Conservation (phyloP, 805 yeast species). For the Vanderwaltozyma polyspora region DNA sequence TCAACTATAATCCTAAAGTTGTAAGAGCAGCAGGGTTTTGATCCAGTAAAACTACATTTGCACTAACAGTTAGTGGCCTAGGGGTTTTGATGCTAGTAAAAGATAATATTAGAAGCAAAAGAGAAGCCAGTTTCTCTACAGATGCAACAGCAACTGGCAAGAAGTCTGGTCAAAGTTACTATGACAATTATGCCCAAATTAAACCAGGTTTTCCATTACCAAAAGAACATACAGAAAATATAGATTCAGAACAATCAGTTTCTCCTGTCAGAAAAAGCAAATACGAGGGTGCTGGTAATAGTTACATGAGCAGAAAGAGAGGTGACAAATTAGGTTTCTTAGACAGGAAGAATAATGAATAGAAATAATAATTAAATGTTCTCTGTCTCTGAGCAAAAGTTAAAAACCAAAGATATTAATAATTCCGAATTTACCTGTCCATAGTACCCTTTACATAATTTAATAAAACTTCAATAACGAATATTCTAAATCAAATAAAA, state of each 20-base stretch:
- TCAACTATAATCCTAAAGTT: too few species aligned
- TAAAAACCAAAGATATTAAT: too few species aligned
- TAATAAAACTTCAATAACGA: too few species aligned
- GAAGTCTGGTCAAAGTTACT: conserved; percentile 15
- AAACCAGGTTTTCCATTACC: conserved; percentile 49
- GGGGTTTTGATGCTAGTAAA: conserved; percentile 19
- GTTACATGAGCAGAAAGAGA: conserved; percentile 44
- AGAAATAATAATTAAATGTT: too few species aligned
- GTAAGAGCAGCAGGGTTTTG: background rate
- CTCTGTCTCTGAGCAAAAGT: too few species aligned
- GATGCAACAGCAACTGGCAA: conserved; percentile 14
- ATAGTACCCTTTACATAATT: too few species aligned
- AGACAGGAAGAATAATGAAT: conserved; percentile 14
- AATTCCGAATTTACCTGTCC: too few species aligned
- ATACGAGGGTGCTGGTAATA: conserved; percentile 57
- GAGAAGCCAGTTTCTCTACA: conserved; percentile 29
- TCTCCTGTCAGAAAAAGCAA: conserved; percentile 48
- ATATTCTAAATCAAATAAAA: too few species aligned
- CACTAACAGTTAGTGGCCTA: conserved; percentile 20
- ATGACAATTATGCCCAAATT: conserved; percentile 28
- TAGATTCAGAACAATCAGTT: conserved; percentile 16
- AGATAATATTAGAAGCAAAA: conserved; percentile 25
- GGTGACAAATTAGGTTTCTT: conserved; percentile 38
- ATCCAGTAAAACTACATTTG: too few species aligned
- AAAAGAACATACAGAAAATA: conserved; percentile 3